Base-by-base conservation (phyloP, 768 basidiomycete species). In the Xerocomellus amylosporus region DNA sequence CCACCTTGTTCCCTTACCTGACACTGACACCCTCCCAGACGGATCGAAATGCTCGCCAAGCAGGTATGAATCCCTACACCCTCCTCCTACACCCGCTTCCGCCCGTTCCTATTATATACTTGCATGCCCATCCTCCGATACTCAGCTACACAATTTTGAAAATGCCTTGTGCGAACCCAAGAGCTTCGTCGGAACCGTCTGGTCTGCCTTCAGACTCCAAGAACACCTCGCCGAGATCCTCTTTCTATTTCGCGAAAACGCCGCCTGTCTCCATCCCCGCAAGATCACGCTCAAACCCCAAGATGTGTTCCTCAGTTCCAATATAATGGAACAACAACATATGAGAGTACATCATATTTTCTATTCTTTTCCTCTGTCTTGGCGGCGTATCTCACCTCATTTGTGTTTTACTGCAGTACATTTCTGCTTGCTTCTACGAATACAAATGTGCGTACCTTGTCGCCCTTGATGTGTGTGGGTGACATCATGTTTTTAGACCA, bases 121-220 rank as follows among this genome's bases (percentile, higher is more conserved):
- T 17, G 17, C 20, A n/a, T 38, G 3, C 41, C 46, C 41, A 56
- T 26, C 13, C 8, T 28, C 17, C 14, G 6, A 19, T 5, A 10
- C n/a, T 7, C 38, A 80, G 77, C 74, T 82, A 17, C 73, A 78
- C 9, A 79, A 79, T 61, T 82, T 82, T 49, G 76, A 78, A 42
- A 81, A 80, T 20, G 75, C 81, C 4, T 78, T 78, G 9, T 78
- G 79, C 10, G 79, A 81, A 56, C 67, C 83, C 0, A 81, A 81
- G 8, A 78, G 78, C 34, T 81, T 79, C 0, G 79, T 81, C 40
- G 80, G 81, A 1, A 79, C 82, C 28, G 68, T 82, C 12, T 82
- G 74, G 17, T 82, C 82, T 8, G 74, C 80, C 0, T 79, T 74
- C 52, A 71, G 72, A 49, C 69, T 82, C 28, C 76, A 81, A 19